Conservation (phyloP, 768 basidiomycete genomes). For the Peribolospora baueri region DNA sequence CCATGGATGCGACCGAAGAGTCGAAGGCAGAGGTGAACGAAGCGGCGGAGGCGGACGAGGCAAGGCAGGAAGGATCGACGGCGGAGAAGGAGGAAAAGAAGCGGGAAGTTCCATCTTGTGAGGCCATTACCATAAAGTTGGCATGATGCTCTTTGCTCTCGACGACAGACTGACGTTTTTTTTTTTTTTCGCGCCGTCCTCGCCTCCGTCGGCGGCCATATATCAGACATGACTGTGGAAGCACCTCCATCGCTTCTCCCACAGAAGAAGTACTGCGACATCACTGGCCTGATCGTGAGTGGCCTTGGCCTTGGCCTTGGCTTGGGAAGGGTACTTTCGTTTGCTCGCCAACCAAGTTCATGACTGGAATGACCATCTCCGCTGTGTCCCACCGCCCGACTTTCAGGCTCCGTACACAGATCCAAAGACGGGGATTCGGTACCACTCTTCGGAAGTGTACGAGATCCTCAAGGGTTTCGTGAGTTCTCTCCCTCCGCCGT, state of each 20-base stretch:
- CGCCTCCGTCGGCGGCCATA: too few species aligned
- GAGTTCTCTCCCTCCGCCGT: conserved; percentile 4
- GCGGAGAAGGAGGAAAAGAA: too few species aligned
- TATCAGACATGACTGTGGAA: background rate
- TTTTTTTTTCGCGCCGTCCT: background rate
- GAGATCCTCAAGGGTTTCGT: conserved; percentile 19
- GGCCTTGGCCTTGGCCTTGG: background rate
- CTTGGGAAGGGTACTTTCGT: too few species aligned
- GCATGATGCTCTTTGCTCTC: too few species aligned
- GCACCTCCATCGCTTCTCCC: conserved; percentile 22
- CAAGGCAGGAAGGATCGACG: too few species aligned
- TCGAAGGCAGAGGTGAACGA: too few species aligned
- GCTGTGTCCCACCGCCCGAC: background rate
- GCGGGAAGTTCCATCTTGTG: too few species aligned
- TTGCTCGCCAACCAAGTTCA: too few species aligned
- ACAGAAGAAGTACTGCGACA: conserved; percentile 25
- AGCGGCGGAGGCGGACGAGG: too few species aligned
- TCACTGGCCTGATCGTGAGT: conserved; percentile 22
- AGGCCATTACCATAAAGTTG: too few species aligned
- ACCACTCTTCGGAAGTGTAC: conserved; percentile 23
- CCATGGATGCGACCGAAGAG: too few species aligned
- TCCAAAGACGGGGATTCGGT: conserved; percentile 21
- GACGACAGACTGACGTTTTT: too few species aligned
- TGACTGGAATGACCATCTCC: background rate
- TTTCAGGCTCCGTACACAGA: conserved; percentile 17